Conservation (phyloP, 2,329 filamentous ascomycete species). For the Colletotrichum truncatum region DNA sequence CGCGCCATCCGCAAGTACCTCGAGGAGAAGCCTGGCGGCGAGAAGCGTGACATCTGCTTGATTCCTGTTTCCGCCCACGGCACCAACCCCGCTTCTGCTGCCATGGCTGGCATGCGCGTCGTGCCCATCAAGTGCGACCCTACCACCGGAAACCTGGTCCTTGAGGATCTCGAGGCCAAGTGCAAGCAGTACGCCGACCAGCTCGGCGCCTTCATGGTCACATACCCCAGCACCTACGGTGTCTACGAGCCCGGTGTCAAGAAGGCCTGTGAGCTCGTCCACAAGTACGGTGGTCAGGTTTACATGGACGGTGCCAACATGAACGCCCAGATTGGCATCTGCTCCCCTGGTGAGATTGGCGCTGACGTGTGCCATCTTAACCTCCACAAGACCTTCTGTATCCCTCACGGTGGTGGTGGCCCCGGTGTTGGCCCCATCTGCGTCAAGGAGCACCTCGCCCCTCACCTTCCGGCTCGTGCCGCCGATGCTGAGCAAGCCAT, state of each 20-base stretch:
- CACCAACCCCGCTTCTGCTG: slow-evolving; percentile 93
- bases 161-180: slow-evolving; percentile 86
- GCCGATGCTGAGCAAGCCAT: slow-evolving; percentile 56
- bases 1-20: slow-evolving; percentile 88
- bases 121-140: slow-evolving; percentile 91
- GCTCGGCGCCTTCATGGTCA: slow-evolving; percentile 94
- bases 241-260: slow-evolving; percentile 93
- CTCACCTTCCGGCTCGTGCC: slow-evolving; percentile 72
- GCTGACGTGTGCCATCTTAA: slow-evolving; percentile 98
- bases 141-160: slow-evolving; percentile 87
- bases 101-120: slow-evolving; percentile 96
- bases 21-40: slow-evolving; percentile 67
- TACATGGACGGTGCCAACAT: slow-evolving; percentile 99
- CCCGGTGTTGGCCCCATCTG: slow-evolving; percentile 95
- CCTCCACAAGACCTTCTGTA: slow-evolving; percentile 98
- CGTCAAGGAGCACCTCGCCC: slow-evolving; percentile 82
- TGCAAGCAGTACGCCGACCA: slow-evolving; percentile 88
- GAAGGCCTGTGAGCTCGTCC: slow-evolving; percentile 85
- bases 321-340: slow-evolving; percentile 97
- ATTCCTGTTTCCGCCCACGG: slow-evolving; percentile 96
- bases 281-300: slow-evolving; percentile 88
- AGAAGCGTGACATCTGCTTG: slow-evolving; percentile 88
- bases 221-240: slow-evolving; percentile 94
- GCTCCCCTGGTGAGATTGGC: slow-evolving; percentile 93
- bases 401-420: slow-evolving; percentile 93